Percentiles rank a stretch among this genome's conserved stretches.
These are phyloP conservation scores for Nelumbo lutea DNA, from an alignment of 164 flowering plant species.

Conservation along the genomic window DNA sequence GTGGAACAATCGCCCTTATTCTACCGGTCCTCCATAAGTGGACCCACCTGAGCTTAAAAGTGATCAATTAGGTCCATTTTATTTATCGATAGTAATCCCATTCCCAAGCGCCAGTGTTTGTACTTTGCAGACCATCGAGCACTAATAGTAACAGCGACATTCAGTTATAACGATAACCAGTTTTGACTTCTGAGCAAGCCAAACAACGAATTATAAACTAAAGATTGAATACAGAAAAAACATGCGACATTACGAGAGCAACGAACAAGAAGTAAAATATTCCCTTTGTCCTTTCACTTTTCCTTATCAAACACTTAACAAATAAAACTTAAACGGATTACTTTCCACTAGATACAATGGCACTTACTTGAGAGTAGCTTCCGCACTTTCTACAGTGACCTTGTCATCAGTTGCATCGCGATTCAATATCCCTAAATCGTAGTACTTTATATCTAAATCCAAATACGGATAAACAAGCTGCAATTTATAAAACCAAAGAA, in stretches of 20 bases:
- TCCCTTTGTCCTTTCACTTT: not conserved
- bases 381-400: slow-evolving; percentile 84
- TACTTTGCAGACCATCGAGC: not conserved
- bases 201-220: not conserved
- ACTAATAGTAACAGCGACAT: not conserved
- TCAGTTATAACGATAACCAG: not conserved
- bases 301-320: not conserved
- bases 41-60: not conserved
- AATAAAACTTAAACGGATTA: not conserved
- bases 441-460: slow-evolving; percentile 82
- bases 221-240: not conserved
- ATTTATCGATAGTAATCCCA: not conserved
- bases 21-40: not conserved
- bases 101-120: too few species aligned
- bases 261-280: not conserved
- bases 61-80: not conserved
- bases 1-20: not conserved
- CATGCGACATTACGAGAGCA: not conserved
- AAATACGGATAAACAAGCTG: slow-evolving; percentile 76
- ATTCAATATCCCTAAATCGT: slow-evolving; percentile 69
- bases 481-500: slow-evolving; percentile 13
- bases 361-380: slow-evolving; percentile 74
- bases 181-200: not conserved
- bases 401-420: slow-evolving; percentile 83
- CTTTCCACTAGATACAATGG: not conserved